Conservation (phyloP, 2,329 filamentous ascomycete species). For the Fusarium oxysporum region DNA sequence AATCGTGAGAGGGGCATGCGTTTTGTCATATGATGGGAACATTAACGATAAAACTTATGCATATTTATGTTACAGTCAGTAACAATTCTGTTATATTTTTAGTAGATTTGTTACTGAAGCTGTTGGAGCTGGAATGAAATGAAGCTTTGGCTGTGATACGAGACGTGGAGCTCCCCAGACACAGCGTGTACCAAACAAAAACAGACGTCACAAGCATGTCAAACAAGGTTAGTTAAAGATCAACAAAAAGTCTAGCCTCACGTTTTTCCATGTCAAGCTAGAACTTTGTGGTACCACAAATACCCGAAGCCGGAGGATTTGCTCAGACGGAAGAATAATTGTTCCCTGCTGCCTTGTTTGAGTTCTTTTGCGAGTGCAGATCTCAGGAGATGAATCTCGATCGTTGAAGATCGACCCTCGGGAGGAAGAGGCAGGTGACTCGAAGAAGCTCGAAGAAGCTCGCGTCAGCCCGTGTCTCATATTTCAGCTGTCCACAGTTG, state of each 20-base stretch:
- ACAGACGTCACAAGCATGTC: conserved; percentile 8
- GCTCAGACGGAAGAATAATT: conserved; percentile 10
- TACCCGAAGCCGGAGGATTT: conserved; percentile 8
- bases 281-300: conserved; percentile 7
- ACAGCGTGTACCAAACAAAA: neutral
- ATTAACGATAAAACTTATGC: neutral
- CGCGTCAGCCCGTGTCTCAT: conserved; percentile 31
- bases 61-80: neutral
- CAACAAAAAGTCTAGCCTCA: neutral
- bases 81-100: neutral
- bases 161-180: neutral
- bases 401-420: conserved; percentile 25
- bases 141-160: neutral
- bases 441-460: neutral
- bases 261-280: conserved; percentile 12
- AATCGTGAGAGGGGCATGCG: conserved; percentile 6
- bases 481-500: conserved; percentile 6
- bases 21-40: conserved; percentile 10
- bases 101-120: neutral
- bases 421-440: conserved; percentile 6
- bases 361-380: conserved; percentile 3
- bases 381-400: conserved; percentile 30
- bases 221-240: neutral
- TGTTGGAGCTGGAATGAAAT: neutral
- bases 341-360: conserved; percentile 8